phyloP scores from a whole-genome alignment of 257 asterid genomes.

The Jacaranda copaia region DNA sequence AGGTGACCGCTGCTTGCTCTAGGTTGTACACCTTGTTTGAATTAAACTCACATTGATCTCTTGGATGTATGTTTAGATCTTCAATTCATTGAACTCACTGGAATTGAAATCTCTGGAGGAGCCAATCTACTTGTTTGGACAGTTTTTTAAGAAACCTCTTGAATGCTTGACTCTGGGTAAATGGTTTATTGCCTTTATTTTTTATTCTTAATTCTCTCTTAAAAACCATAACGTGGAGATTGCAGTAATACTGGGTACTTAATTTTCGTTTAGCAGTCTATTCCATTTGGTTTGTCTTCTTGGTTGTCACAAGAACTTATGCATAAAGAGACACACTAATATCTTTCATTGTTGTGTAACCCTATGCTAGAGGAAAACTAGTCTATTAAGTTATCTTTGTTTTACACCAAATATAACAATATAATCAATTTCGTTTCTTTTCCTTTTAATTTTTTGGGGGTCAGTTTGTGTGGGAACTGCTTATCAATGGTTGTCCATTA shows the following conservation, averaged over 20 bases:
- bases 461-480: not conserved
- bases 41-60: conserved; percentile 42
- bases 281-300: conserved; percentile 20
- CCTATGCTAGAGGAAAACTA: not conserved
- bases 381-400: not conserved
- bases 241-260: not conserved
- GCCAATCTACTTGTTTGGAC: conserved; percentile 90
- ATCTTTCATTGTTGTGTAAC: not conserved
- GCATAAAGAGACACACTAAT: not conserved
- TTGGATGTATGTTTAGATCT: conserved; percentile 64
- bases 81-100: conserved; percentile 92
- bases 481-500: no score
- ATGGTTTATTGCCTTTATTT: conserved; percentile 20
- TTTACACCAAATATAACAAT: no score
- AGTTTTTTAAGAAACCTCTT: conserved; percentile 88
- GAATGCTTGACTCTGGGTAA: conserved; percentile 97
- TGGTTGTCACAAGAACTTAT: not conserved
- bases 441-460: not conserved
- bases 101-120: conserved; percentile 96
- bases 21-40: conserved; percentile 31
- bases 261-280: not conserved
- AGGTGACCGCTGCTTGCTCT: conserved; percentile 54
- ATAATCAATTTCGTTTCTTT: not conserved
- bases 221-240: not conserved
- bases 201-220: not conserved